Conservation (phyloP, 2,329 filamentous ascomycete genomes). For the Waltergamsia citrina region DNA sequence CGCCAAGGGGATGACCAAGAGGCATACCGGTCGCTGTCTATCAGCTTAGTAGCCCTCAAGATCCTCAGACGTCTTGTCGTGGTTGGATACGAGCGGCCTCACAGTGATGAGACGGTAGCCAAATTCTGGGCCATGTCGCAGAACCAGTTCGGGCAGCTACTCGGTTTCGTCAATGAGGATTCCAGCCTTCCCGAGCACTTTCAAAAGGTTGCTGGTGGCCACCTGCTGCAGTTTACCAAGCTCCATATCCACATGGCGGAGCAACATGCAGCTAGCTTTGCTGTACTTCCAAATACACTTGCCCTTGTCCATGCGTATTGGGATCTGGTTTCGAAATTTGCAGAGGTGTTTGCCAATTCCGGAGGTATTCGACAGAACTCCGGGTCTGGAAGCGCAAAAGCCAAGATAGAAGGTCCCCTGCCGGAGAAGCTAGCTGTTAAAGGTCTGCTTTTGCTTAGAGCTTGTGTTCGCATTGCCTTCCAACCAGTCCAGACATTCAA, state of each 20-base stretch:
- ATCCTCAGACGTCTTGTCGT: slow-evolving; percentile 71
- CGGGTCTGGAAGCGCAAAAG: slow-evolving; percentile 28
- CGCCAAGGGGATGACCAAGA: slow-evolving; percentile 49
- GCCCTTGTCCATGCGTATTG: slow-evolving; percentile 76
- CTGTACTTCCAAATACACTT: slow-evolving; percentile 69
- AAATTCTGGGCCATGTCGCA: slow-evolving; percentile 76
- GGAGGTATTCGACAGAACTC: slow-evolving; percentile 41
- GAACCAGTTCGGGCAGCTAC: slow-evolving; percentile 67
- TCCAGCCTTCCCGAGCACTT: slow-evolving; percentile 40
- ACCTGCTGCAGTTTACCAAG: slow-evolving; percentile 84
- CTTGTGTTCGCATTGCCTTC: slow-evolving; percentile 79
- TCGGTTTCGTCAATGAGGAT: slow-evolving; percentile 48
- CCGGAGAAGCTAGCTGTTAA: slow-evolving; percentile 75
- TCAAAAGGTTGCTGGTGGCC: slow-evolving; percentile 65
- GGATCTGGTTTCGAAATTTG: slow-evolving; percentile 68
- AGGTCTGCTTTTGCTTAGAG: slow-evolving; percentile 71
- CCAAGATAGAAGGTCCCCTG: slow-evolving; percentile 51
- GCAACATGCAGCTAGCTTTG: slow-evolving; percentile 72
- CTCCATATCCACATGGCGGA: slow-evolving; percentile 81
- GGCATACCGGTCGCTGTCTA: slow-evolving; percentile 57
- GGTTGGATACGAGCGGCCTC: slow-evolving; percentile 74
- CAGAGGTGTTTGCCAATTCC: slow-evolving; percentile 60
- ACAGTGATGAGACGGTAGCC: slow-evolving; percentile 65
- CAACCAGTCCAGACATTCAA: slow-evolving; percentile 74
- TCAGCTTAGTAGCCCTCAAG: slow-evolving; percentile 72